These are phyloP conservation scores for Laburnicola sp. DNA, from an alignment of 2,329 filamentous ascomycete species.

Conservation along the genomic window DNA sequence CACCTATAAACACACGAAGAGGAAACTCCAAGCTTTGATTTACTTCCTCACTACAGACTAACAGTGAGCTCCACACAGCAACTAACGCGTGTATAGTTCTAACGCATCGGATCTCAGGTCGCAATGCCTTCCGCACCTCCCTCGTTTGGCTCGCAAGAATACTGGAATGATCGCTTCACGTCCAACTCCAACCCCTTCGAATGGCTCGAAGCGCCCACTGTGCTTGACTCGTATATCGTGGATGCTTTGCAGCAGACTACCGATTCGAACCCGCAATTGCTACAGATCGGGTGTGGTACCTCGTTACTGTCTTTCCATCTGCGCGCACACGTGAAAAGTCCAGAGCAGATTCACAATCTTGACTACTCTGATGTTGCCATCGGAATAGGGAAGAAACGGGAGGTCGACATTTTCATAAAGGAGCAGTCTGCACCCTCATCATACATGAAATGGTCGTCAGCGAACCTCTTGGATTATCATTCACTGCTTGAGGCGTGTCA, in stretches of 20 bases:
- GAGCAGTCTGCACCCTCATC: constrained; percentile 32
- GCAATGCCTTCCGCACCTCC: constrained; percentile 31
- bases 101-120: constrained; percentile 9
- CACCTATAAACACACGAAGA: not conserved
- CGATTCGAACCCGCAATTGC: constrained; percentile 26
- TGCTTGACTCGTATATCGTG: constrained; percentile 34
- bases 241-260: constrained; percentile 22
- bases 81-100: constrained; percentile 11
- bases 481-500: constrained; percentile 33
- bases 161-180: constrained; percentile 46
- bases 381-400: constrained; percentile 34
- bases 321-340: constrained; percentile 32
- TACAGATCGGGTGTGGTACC: constrained; percentile 48
- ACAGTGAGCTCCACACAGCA: constrained; percentile 15
- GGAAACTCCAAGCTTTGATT: not conserved
- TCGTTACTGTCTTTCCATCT: constrained; percentile 44
- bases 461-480: constrained; percentile 40
- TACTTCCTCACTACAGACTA: constrained; percentile 6
- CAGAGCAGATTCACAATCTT: constrained; percentile 43
- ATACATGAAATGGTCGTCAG: constrained; percentile 41
- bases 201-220: constrained; percentile 41
- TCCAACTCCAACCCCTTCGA: constrained; percentile 42
- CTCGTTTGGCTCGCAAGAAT: constrained; percentile 39
- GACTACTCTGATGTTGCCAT: constrained; percentile 46
- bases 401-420: constrained; percentile 30